Evolutionary conservation across 106 monocot genomes (phyloP).

Genomic region (Alisma plantagoaquatica): DNA sequence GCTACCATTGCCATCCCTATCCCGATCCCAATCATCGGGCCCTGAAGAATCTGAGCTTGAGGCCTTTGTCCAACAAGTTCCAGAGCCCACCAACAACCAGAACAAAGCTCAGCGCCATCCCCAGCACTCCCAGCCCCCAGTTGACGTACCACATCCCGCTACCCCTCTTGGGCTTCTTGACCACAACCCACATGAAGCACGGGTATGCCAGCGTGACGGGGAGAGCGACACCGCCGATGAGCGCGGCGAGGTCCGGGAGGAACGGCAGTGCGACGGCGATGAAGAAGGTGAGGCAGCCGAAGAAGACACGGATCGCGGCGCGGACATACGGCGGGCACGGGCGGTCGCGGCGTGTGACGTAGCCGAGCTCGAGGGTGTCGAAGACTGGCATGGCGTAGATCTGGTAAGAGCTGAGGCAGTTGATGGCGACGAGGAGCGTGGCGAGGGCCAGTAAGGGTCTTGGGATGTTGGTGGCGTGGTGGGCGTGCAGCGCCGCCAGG

Average conservation of each 20-base stretch:
- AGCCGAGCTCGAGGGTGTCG: slow-evolving; percentile 58
- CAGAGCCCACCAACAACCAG: slow-evolving; percentile 45
- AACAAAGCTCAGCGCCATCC: slow-evolving; percentile 53
- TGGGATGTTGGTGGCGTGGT: slow-evolving; percentile 52
- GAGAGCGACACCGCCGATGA: slow-evolving; percentile 65
- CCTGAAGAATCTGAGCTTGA: slow-evolving; percentile 78
- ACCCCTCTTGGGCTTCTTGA: slow-evolving; percentile 51
- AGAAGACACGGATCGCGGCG: slow-evolving; percentile 35
- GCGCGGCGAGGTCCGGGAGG: slow-evolving; percentile 50
- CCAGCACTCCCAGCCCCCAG: slow-evolving; percentile 49
- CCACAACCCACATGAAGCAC: slow-evolving; percentile 76
- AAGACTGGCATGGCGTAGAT: slow-evolving; percentile 88
- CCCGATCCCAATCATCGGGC: slow-evolving; percentile 27
- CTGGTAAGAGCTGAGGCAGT: slow-evolving; percentile 71
- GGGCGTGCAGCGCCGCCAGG: slow-evolving; percentile 39
- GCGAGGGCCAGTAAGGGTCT: slow-evolving; percentile 38
- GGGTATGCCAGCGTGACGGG: slow-evolving; percentile 78
- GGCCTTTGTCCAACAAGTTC: slow-evolving; percentile 43
- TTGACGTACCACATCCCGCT: slow-evolving; percentile 63
- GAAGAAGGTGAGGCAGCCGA: slow-evolving; percentile 38
- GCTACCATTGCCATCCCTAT: too few species aligned
- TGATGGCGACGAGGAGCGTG: slow-evolving; percentile 55
- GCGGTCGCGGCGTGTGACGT: slow-evolving; percentile 44
- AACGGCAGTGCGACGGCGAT: slow-evolving; percentile 72
- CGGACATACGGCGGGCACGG: slow-evolving; percentile 72